These are phyloP conservation scores for Melastoma malabathricum DNA, from an alignment of 345 rosid genomes.

Conservation along the genomic window DNA sequence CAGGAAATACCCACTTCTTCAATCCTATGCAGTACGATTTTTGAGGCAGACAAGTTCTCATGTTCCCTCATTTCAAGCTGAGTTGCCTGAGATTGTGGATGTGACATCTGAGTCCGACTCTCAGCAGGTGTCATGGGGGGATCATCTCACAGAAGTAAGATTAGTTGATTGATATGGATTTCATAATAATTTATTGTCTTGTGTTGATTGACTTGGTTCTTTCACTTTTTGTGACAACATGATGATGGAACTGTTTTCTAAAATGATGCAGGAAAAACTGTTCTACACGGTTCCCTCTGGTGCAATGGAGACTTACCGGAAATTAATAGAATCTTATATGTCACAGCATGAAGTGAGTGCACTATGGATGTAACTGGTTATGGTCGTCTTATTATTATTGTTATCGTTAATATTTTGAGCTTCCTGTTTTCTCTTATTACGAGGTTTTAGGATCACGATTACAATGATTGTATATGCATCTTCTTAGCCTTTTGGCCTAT, in stretches of 20 bases:
- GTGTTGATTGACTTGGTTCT: too few relatives aligned
- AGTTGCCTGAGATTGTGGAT: slow-evolving; percentile 51
- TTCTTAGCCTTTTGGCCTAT: not conserved
- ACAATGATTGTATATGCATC: slow-evolving; percentile 1
- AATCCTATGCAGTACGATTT: slow-evolving; percentile 71
- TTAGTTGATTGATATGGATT: not conserved
- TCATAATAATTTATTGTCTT: too few relatives aligned
- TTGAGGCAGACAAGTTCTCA: slow-evolving; percentile 43
- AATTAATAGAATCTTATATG: slow-evolving; percentile 64
- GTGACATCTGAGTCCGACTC: slow-evolving; percentile 38
- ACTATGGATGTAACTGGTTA: not conserved
- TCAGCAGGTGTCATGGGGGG: slow-evolving; percentile 49
- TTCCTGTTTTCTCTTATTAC: not conserved
- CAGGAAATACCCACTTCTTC: slow-evolving; percentile 24
- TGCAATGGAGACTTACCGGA: slow-evolving; percentile 67
- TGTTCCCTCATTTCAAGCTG: slow-evolving; percentile 38
- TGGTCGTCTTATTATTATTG: not conserved
- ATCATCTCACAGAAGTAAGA: slow-evolving; percentile 76
- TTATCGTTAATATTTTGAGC: not conserved
- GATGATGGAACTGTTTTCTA: slow-evolving; percentile 11
- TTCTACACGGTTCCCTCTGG: slow-evolving; percentile 81
- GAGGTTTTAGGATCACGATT: not conserved
- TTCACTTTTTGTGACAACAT: not conserved
- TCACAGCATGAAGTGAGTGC: slow-evolving; percentile 39
- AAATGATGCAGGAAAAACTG: slow-evolving; percentile 64